Base-by-base conservation (phyloP, 2,329 filamentous ascomycete species). In the Falciphora oryzae region DNA sequence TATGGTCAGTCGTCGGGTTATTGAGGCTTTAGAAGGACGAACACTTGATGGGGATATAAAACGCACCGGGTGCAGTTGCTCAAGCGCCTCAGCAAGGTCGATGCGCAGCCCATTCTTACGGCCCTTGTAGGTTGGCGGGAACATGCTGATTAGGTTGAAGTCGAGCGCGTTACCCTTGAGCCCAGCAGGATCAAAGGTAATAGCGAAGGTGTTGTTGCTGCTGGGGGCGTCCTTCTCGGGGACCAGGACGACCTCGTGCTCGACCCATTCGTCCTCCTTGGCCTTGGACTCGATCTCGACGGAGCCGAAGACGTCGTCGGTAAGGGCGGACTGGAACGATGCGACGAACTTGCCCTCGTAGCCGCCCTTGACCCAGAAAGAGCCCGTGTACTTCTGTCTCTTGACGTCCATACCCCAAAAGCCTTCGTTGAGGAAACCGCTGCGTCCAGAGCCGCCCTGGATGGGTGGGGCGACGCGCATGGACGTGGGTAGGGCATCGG, bases 61-160 rank as follows among this genome's bases (percentile, higher is more conserved):
- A 60, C 56, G 28, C 57, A 59, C 31, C 10, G 32, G 18, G 27
- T 44, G 62, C 8, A 66, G 64, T 29, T 32, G 29, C 32, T 61
- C 58, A 8, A 64, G 29, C 13, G 81, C 79, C 63, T 83, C 77
- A 8, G 81, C 82, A 62, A 89, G 74, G 62, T 88, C 85, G 11
- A 79, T 73, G 7, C 85, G 76, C 57, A 87, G 75, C 0, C 87
- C 87, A 68, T 89, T 89, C 60, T 79, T 75, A 58, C 82, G 78
- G 66, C 78, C 76, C 67, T 86, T 86, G 72, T 82, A 87, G 0
- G 85, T 87, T 0, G 83, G 83, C 2, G 84, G 85, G 73, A 87
- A 88, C 18, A 88, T 70, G 65, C 82, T 85, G 70, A 87, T 82
- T 27, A 87, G 71, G 69, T 84, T 83, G 65, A 87, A 85, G 62